These are phyloP conservation scores for Coemansia sp. DNA, from an alignment of 192 early-diverging fungal species.

Conservation along the genomic window DNA sequence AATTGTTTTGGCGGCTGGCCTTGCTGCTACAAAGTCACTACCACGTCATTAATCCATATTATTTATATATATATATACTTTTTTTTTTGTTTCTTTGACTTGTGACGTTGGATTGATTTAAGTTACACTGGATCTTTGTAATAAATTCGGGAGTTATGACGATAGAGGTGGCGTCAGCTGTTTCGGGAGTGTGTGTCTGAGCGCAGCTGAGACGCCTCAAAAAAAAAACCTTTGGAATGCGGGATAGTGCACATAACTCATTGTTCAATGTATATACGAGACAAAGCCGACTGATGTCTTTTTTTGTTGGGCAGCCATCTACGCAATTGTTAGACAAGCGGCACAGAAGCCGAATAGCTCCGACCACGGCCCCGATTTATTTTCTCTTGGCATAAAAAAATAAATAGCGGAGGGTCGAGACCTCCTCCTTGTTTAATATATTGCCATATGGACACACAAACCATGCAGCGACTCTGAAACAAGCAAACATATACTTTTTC, in stretches of 20 bases:
- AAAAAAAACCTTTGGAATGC: neutral
- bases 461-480: neutral
- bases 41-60: conserved; percentile 7
- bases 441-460: neutral
- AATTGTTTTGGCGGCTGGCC: conserved; percentile 35
- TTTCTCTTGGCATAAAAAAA: neutral
- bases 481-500: neutral
- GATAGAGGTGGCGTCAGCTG: conserved; percentile 7
- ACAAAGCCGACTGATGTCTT: neutral
- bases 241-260: neutral
- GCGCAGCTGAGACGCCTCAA: conserved; percentile 9
- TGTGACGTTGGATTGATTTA: no score
- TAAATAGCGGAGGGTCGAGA: neutral
- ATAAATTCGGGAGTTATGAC: neutral
- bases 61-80: neutral
- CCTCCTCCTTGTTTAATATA: neutral
- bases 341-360: conserved; percentile 4
- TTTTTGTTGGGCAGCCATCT: neutral
- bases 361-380: conserved; percentile 6
- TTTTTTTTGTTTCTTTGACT: neutral
- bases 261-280: neutral
- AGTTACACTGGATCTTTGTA: no score
- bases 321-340: conserved; percentile 1
- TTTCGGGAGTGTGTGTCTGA: neutral
- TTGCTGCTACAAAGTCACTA: conserved; percentile 17